Evolutionary conservation across 495 filamentous ascomycete species (phyloP).

Genomic region (Xylaria acuta): DNA sequence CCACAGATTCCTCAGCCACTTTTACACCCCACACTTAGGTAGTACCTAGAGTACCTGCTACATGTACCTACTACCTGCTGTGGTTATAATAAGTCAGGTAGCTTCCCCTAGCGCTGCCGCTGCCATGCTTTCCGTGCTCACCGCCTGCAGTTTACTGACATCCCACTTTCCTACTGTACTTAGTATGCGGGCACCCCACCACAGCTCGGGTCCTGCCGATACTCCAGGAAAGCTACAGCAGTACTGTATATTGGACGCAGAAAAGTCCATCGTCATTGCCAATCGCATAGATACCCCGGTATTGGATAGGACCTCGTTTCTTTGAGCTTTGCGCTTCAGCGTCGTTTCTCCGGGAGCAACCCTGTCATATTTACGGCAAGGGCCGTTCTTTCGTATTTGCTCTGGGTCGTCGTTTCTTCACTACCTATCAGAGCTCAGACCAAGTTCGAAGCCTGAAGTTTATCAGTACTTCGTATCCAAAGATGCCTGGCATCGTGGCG

Average conservation of each 20-base stretch:
- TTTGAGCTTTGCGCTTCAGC: not conserved
- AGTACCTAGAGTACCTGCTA: not conserved
- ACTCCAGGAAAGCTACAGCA: not conserved
- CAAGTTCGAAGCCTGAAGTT: not conserved
- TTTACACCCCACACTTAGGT: too few species aligned
- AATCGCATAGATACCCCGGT: not conserved
- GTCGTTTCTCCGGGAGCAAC: not conserved
- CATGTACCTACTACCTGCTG: not conserved
- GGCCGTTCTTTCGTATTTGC: not conserved
- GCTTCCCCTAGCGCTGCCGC: not conserved
- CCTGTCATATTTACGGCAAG: not conserved
- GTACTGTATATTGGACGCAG: not conserved
- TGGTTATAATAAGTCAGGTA: not conserved
- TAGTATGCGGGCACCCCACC: constrained; percentile 2
- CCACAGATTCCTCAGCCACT: too few species aligned
- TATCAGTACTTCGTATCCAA: not conserved
- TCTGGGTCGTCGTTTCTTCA: not conserved
- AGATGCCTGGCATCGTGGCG: not conserved
- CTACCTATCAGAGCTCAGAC: not conserved
- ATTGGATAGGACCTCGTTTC: not conserved
- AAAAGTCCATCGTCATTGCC: not conserved
- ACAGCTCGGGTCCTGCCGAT: constrained; percentile 4
- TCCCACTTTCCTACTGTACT: not conserved
- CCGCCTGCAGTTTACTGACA: constrained; percentile 9
- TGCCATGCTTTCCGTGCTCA: constrained; percentile 1